Conservation (phyloP, 345 rosid species). For the Cochlearia excelsa region DNA sequence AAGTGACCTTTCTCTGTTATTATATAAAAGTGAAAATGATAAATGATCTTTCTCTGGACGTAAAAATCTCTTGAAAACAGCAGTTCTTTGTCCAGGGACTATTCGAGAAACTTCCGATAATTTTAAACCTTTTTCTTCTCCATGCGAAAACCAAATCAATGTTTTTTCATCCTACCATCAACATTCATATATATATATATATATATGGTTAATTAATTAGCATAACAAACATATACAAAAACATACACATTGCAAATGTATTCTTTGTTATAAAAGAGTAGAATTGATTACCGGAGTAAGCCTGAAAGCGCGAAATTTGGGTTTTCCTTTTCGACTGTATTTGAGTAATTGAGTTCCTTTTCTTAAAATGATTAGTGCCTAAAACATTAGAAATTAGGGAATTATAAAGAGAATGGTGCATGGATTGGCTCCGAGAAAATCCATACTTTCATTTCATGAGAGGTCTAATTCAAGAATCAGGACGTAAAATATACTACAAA, state of each 20-base stretch:
- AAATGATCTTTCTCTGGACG: conserved; percentile 94
- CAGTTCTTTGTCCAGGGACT: conserved; percentile 93
- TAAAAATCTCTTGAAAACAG: conserved; percentile 85
- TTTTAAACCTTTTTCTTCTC: conserved; percentile 67
- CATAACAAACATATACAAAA: no score
- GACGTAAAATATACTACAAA: no score
- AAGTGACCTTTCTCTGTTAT: conserved; percentile 86
- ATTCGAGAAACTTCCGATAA: conserved; percentile 62
- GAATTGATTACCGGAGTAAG: conserved; percentile 52
- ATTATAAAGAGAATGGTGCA: no score
- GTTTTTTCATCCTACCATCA: conserved; percentile 71
- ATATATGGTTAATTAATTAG: no score
- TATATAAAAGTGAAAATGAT: conserved; percentile 89
- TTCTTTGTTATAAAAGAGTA: neutral
- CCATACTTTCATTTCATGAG: no score
- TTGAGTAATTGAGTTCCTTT: conserved; percentile 85
- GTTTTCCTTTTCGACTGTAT: conserved; percentile 91
- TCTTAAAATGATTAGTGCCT: conserved; percentile 80
- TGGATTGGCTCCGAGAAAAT: no score
- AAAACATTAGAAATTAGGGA: conserved; percentile 14
- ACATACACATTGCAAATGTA: no score
- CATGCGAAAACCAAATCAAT: conserved; percentile 78
- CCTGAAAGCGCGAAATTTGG: conserved; percentile 83
- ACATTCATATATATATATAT: neutral
- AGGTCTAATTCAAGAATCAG: no score